Evolutionary conservation across 2,329 filamentous ascomycete species (phyloP).

Genomic region (Colletotrichum abscissum): DNA sequence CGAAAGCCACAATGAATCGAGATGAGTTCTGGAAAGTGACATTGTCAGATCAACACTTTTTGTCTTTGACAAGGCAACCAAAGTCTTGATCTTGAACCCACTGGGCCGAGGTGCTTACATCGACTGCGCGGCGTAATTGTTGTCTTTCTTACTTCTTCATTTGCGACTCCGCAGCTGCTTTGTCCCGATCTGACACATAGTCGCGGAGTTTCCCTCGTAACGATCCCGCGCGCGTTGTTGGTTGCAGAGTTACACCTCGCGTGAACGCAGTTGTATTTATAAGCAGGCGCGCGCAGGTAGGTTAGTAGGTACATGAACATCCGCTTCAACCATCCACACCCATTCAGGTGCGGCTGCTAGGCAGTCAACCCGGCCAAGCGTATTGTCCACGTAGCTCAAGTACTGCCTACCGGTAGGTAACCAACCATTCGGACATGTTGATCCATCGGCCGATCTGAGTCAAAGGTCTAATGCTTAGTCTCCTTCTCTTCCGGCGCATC

Average conservation of each 20-base stretch:
- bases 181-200: neutral
- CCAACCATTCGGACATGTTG: neutral
- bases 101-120: neutral
- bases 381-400: neutral
- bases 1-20: neutral
- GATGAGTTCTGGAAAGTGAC: neutral
- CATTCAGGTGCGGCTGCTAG: neutral
- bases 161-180: neutral
- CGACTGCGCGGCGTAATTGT: neutral
- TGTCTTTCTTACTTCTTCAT: neutral
- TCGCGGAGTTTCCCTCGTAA: neutral
- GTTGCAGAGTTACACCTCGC: neutral
- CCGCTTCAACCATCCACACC: neutral
- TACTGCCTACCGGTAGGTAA: neutral
- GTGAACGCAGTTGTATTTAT: neutral
- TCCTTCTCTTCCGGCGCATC: neutral
- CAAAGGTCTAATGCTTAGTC: neutral
- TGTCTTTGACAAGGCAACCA: too few species aligned
- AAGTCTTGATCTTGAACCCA: neutral
- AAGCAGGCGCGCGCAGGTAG: neutral
- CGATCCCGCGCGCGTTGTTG: neutral
- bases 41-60: neutral
- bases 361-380: neutral
- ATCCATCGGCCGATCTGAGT: neutral
- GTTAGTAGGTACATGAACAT: neutral